These are phyloP conservation scores for Dryas alaskensis DNA, from an alignment of 306 rosid genomes.

Conservation along the genomic window DNA sequence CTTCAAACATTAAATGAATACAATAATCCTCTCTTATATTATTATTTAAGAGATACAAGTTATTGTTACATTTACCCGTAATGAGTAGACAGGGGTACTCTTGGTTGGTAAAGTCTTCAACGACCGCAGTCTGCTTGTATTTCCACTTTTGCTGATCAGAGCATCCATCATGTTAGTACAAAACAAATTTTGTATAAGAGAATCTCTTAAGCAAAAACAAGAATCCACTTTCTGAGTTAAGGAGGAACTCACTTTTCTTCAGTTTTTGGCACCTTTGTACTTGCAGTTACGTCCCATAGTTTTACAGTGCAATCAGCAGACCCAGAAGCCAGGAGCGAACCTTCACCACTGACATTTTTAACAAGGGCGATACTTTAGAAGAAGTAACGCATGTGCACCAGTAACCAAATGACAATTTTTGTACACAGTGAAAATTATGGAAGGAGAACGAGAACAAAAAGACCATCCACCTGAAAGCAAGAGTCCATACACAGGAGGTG, in stretches of 20 bases:
- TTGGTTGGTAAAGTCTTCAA: conserved; percentile 81
- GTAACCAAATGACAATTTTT: neutral
- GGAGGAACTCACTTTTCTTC: conserved; percentile 69
- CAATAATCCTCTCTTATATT: neutral
- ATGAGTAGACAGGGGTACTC: conserved; percentile 68
- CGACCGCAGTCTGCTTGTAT: conserved; percentile 69
- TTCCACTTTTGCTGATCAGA: conserved; percentile 54
- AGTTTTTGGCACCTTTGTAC: conserved; percentile 61
- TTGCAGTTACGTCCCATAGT: conserved; percentile 83
- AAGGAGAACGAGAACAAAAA: neutral
- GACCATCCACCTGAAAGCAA: conserved; percentile 70
- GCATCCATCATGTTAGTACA: conserved; percentile 2
- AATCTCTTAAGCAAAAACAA: neutral
- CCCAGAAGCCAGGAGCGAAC: conserved; percentile 92
- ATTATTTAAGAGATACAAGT: neutral
- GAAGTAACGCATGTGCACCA: neutral
- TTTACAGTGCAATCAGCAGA: conserved; percentile 96
- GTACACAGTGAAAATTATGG: neutral
- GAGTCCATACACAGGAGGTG: conserved; percentile 89
- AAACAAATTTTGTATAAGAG: neutral
- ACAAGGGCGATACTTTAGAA: neutral
- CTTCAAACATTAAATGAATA: conserved; percentile 5
- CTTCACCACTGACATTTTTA: conserved; percentile 66
- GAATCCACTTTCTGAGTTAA: neutral
- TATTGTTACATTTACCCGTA: conserved; percentile 49